Conservation (phyloP, 164 flowering plant genomes). For the Magnolia officinalis region DNA sequence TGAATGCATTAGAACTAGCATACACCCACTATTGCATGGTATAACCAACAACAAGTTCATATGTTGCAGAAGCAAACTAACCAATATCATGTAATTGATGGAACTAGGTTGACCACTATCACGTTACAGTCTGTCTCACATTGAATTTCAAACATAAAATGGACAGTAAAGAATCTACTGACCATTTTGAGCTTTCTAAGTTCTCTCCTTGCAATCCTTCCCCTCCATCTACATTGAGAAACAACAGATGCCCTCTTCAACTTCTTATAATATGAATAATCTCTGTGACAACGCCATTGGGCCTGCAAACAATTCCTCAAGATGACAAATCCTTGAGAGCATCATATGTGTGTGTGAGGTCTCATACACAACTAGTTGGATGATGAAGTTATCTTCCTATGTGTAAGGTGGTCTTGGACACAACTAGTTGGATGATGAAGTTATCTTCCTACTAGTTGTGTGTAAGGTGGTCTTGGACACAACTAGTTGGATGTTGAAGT, state of each 20-base stretch:
- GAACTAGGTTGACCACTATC: neutral
- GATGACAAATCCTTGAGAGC: neutral
- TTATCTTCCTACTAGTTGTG: neutral
- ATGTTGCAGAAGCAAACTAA: neutral
- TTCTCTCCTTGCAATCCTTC: constrained; percentile 48
- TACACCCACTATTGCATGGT: neutral
- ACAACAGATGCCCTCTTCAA: constrained; percentile 50
- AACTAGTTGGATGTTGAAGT: neutral
- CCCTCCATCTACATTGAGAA: constrained; percentile 71
- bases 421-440: neutral
- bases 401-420: neutral
- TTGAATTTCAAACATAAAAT: neutral
- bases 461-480: neutral
- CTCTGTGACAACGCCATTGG: constrained; percentile 61
- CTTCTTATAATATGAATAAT: constrained; percentile 45
- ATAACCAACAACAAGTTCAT: neutral
- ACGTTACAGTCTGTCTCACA: neutral
- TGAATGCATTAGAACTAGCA: neutral
- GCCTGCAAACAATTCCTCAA: constrained; percentile 44
- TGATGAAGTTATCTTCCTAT: neutral
- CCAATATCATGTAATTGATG: neutral
- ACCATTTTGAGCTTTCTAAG: constrained; percentile 59
- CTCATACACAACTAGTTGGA: neutral
- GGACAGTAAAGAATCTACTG: constrained; percentile 4
- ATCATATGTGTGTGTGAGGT: neutral